Evolutionary conservation across 805 yeast genomes (phyloP), one percentile per base, ranked within the genome.

Genomic region (Starmerella tilneyi): DNA sequence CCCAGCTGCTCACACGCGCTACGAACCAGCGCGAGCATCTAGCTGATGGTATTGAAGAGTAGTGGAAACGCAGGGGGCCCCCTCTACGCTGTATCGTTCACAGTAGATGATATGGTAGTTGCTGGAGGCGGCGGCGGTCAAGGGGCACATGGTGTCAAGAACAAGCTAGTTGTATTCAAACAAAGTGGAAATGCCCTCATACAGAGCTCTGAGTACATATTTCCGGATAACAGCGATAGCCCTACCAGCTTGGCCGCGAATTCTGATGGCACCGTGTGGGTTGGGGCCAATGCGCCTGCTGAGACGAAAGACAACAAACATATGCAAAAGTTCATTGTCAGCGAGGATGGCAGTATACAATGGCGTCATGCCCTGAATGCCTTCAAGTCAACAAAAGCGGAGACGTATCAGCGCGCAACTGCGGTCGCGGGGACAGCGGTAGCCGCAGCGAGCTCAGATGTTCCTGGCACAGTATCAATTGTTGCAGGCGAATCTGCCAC

Each of bases 121-220:
- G 81, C 81, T 23, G 78, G 85, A 3, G 98, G 98, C 33, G 98
- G 98, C 36, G 96, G 96, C 24, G 97, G 96, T 21, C 94, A 84
- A 61, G 94, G 94, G 9, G 79, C 78, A 57, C 81, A 84, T 57
- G 96, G 94, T 24, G 78, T 85, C 45, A 82, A 88, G 32, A 89
- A 89, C 63, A 84, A 82, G 60, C 66, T 89, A 50, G 59, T 60
- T 30, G 39, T 60, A 44, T 31, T 41, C 28, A 27, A 30, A 11
- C 26, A 57, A 4, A 27, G 16, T 17, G 34, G 37, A 9, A 45
- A 42, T 19, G 11, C 24, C 5, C 36, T 46, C 16, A 38, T n/a
- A 6, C 11, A 28, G 34, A 13, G 39, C 19, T 30, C 35, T 21
- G 60, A 55, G 30, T 43, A 47, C 26, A 49, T 35, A 39, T 47